These are phyloP conservation scores for Dictyostelium discoideum DNA, from an alignment of 78 protist genomes.

Conservation along the genomic window DNA sequence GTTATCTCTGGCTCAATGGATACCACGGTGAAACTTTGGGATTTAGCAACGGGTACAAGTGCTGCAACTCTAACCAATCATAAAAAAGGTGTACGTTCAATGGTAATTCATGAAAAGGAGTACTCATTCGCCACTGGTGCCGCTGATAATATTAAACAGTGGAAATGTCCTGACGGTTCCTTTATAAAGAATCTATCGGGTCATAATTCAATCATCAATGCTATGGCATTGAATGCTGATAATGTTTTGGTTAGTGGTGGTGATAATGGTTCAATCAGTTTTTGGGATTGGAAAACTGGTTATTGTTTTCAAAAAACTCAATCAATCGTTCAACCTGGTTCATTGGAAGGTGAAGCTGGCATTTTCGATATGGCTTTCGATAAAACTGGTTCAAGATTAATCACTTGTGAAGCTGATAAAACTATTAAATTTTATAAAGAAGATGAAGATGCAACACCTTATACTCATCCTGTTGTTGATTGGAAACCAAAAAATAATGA, in stretches of 20 bases:
- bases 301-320: constrained; percentile 91
- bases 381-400: constrained; percentile 93
- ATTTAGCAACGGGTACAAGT: constrained; percentile 87
- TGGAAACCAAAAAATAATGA: constrained; percentile 15
- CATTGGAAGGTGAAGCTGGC: constrained; percentile 90
- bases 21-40: constrained; percentile 98
- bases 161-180: constrained; percentile 96
- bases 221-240: constrained; percentile 91
- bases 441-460: constrained; percentile 77
- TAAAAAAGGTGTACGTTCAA: constrained; percentile 96
- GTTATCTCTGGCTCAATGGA: constrained; percentile 89
- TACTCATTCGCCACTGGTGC: constrained; percentile 94
- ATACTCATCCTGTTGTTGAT: constrained; percentile 1
- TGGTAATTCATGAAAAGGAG: constrained; percentile 93
- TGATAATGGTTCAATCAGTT: constrained; percentile 93
- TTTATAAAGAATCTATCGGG: constrained; percentile 95
- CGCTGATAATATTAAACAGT: constrained; percentile 98
- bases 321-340: constrained; percentile 93
- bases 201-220: constrained; percentile 92
- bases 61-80: constrained; percentile 95
- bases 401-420: constrained; percentile 98
- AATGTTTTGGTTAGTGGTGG: constrained; percentile 91
- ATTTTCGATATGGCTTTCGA: constrained; percentile 93
- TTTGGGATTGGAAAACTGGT: constrained; percentile 98
- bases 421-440: constrained; percentile 95